Conservation (phyloP, 129 eudicot genomes). For the Chrysanthemum seticuspe region DNA sequence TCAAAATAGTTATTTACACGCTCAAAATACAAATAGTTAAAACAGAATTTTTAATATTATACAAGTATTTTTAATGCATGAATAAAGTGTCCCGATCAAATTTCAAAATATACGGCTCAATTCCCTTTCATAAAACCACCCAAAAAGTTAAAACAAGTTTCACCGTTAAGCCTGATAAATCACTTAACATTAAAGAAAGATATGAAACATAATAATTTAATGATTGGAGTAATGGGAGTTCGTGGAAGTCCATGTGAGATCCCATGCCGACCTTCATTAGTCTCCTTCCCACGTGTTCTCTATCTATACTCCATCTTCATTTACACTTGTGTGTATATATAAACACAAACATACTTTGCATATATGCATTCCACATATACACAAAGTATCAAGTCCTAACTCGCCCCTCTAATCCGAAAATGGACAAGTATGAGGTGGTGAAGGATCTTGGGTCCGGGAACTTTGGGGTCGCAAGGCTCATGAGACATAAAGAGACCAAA, state of each 20-base stretch:
- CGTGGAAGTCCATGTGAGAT: slow-evolving; percentile 35
- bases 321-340: not conserved
- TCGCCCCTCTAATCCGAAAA: slow-evolving; percentile 12
- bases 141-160: too few relatives aligned
- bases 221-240: slow-evolving; percentile 21
- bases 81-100: too few relatives aligned
- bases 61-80: too few relatives aligned
- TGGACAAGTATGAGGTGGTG: slow-evolving; percentile 83
- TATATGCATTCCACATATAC: not conserved
- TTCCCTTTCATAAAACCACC: too few relatives aligned
- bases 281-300: slow-evolving; percentile 39
- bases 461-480: slow-evolving; percentile 84
- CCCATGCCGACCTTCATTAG: slow-evolving; percentile 42
- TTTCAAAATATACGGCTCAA: too few relatives aligned
- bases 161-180: not conserved
- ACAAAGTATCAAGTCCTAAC: not conserved
- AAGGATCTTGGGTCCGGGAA: slow-evolving; percentile 90
- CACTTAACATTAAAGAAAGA: not conserved
- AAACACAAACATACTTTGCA: not conserved
- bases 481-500: slow-evolving; percentile 76
- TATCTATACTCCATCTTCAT: slow-evolving; percentile 31
- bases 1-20: too few relatives aligned
- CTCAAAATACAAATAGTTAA: too few relatives aligned
- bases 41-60: too few relatives aligned
- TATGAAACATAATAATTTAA: not conserved